Percentiles rank a stretch among this genome's conserved stretches.
phyloP scores from a whole-genome alignment of 2,329 filamentous ascomycete genomes.

The Aspergillus nomiae region DNA sequence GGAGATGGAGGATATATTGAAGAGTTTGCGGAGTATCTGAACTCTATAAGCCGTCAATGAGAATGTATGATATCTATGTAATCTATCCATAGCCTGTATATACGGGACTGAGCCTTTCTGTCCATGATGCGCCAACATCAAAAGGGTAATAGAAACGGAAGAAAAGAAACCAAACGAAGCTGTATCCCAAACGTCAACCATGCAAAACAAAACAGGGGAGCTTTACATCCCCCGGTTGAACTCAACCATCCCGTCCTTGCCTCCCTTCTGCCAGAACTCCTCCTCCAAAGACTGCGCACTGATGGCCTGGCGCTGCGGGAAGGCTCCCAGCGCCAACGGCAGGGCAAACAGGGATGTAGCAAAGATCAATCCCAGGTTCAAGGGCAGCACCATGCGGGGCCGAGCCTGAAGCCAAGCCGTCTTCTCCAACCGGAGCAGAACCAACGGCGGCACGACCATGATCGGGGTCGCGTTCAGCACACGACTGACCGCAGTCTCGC shows the following conservation, averaged over 20 bases:
- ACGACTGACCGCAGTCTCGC: conserved; percentile 86
- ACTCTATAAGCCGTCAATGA: neutral
- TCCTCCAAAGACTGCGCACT: conserved; percentile 74
- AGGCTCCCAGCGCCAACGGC: conserved; percentile 85
- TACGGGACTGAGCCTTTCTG: neutral
- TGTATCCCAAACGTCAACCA: neutral
- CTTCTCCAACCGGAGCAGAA: conserved; percentile 82
- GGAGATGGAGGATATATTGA: too few relatives aligned
- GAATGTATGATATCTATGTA: neutral
- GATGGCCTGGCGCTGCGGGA: conserved; percentile 87
- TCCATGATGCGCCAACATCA: conserved; percentile 1
- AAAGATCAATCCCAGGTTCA: conserved; percentile 87
- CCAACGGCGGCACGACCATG: conserved; percentile 90
- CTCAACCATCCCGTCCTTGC: conserved; percentile 79
- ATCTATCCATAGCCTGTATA: neutral
- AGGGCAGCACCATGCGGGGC: conserved; percentile 73
- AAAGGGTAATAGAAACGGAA: conserved; percentile 1
- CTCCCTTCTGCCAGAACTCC: conserved; percentile 82
- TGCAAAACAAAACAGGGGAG: neutral
- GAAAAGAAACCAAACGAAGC: conserved; percentile 6
- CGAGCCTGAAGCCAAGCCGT: conserved; percentile 77
- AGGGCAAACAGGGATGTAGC: conserved; percentile 84
- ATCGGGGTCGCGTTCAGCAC: conserved; percentile 94
- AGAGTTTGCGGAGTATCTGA: too few relatives aligned
- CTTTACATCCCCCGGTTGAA: conserved; percentile 90